Percentiles rank a stretch among this genome's conserved stretches.
phyloP scores from a whole-genome alignment of 2,329 filamentous ascomycete species.

The Xylariaceae sp. region DNA sequence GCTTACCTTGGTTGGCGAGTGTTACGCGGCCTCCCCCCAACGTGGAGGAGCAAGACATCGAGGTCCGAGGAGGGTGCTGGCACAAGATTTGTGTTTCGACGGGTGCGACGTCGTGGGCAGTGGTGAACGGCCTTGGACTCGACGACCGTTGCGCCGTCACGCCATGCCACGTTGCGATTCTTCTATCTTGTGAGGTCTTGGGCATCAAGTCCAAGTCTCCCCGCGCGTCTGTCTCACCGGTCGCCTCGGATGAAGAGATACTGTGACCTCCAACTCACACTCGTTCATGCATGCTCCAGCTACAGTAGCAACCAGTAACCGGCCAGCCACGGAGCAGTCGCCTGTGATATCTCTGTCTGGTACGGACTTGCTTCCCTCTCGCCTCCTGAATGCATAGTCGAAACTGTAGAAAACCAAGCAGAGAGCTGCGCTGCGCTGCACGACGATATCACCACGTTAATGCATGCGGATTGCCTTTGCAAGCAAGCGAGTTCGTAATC shows the following conservation, averaged over 20 bases:
- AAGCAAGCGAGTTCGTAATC: neutral
- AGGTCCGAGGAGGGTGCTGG: neutral
- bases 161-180: too few relatives aligned
- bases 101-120: neutral
- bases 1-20: neutral
- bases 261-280: too few relatives aligned
- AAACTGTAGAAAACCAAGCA: neutral
- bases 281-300: too few relatives aligned
- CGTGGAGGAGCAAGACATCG: neutral
- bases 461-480: neutral
- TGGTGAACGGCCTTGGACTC: neutral
- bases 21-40: neutral
- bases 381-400: neutral
- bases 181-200: too few relatives aligned
- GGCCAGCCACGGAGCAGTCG: too few relatives aligned
- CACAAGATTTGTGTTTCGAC: neutral
- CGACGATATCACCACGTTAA: neutral
- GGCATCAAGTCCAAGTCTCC: too few relatives aligned
- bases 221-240: too few relatives aligned
- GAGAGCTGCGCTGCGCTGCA: neutral
- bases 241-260: too few relatives aligned
- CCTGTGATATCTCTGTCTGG: neutral
- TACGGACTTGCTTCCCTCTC: neutral
- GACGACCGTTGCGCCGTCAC: too few relatives aligned
- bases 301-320: too few relatives aligned